Conservation (phyloP, 2,329 filamentous ascomycete genomes). For the Fusarium pininemorale region DNA sequence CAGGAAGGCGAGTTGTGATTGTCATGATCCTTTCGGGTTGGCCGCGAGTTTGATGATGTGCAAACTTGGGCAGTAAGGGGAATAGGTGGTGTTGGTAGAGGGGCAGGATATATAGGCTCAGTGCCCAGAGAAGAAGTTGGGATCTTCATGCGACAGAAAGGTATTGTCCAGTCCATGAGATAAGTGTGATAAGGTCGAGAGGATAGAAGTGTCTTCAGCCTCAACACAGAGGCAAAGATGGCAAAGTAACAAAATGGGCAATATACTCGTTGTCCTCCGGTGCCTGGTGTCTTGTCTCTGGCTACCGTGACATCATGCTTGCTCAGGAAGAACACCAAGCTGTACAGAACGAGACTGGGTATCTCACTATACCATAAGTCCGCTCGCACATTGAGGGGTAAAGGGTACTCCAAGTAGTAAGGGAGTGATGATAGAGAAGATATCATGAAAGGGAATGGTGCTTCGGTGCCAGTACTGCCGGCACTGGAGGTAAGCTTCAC, state of each 20-base stretch:
- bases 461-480: neutral
- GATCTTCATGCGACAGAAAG: neutral
- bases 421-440: no score
- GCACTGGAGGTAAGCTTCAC: neutral
- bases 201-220: neutral
- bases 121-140: neutral
- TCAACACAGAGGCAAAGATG: neutral
- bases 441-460: neutral
- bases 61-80: neutral
- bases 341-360: neutral
- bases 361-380: neutral
- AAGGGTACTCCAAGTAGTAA: neutral
- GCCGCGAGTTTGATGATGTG: neutral
- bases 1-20: neutral
- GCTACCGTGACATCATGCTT: neutral
- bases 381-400: neutral
- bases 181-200: neutral
- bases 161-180: neutral
- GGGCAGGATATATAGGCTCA: neutral
- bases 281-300: neutral
- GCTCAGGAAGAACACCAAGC: neutral
- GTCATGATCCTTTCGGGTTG: neutral
- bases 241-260: neutral
- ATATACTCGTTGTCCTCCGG: neutral
- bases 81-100: neutral